These are phyloP conservation scores for Elsinoe australis DNA, from an alignment of 2,329 filamentous ascomycete species.

Conservation along the genomic window DNA sequence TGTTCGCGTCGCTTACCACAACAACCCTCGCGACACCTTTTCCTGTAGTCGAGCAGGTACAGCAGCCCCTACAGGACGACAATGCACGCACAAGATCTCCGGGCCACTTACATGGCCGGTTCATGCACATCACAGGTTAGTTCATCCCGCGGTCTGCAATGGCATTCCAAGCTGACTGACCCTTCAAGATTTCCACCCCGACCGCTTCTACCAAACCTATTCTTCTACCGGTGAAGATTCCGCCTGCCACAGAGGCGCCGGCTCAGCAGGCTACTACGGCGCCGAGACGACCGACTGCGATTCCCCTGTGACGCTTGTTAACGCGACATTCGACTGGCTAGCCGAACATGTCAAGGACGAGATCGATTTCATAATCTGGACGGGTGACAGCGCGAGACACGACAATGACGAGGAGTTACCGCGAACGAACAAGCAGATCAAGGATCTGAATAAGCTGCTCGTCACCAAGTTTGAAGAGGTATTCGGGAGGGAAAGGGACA, in stretches of 20 bases:
- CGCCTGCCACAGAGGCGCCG: slow-evolving; percentile 72
- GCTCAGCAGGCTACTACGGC: slow-evolving; percentile 72
- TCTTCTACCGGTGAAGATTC: slow-evolving; percentile 59
- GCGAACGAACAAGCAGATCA: slow-evolving; percentile 66
- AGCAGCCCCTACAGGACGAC: slow-evolving; percentile 17
- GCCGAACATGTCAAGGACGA: slow-evolving; percentile 36
- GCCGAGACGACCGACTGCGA: slow-evolving; percentile 86
- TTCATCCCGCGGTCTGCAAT: slow-evolving; percentile 20
- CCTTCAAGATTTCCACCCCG: slow-evolving; percentile 75
- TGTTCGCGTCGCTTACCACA: neutral
- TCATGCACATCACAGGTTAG: slow-evolving; percentile 82
- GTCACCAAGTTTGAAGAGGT: slow-evolving; percentile 68
- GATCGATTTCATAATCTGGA: slow-evolving; percentile 36
- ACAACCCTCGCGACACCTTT: slow-evolving; percentile 10
- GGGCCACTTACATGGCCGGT: slow-evolving; percentile 52
- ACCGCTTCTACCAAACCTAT: slow-evolving; percentile 75
- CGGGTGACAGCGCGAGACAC: slow-evolving; percentile 34
- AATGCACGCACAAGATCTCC: slow-evolving; percentile 12
- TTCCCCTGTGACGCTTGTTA: slow-evolving; percentile 67
- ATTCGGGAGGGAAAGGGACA: slow-evolving; percentile 51
- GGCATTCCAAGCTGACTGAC: slow-evolving; percentile 20
- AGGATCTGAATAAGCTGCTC: slow-evolving; percentile 66
- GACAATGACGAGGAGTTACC: slow-evolving; percentile 50
- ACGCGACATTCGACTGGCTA: slow-evolving; percentile 89
- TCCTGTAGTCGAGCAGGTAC: slow-evolving; percentile 4